These are phyloP conservation scores for Endocarpon pusillum DNA, from an alignment of 495 filamentous ascomycete species.

Conservation along the genomic window DNA sequence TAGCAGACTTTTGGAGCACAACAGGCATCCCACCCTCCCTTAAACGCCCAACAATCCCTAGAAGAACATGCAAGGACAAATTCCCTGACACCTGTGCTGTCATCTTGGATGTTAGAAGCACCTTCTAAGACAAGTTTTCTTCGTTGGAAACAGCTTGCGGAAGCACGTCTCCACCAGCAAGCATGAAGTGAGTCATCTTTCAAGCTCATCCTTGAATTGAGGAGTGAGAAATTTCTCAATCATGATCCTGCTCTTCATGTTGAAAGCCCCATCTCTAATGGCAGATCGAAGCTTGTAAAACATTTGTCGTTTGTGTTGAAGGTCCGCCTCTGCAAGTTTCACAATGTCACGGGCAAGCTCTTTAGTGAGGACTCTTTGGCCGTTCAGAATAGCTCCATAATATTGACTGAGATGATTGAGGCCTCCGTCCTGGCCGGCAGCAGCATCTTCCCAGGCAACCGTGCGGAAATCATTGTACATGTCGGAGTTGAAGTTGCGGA, in stretches of 20 bases:
- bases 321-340: conserved; percentile 27
- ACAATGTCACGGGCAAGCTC: conserved; percentile 36
- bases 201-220: conserved; percentile 24
- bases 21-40: too few relatives aligned
- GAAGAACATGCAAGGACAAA: too few relatives aligned
- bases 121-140: too few relatives aligned
- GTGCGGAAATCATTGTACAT: conserved; percentile 71
- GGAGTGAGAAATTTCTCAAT: conserved; percentile 27
- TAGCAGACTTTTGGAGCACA: too few relatives aligned
- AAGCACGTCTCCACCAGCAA: too few relatives aligned
- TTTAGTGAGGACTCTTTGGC: conserved; percentile 29
- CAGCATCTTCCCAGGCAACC: conserved; percentile 49
- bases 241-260: conserved; percentile 38
- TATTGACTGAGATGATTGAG: conserved; percentile 39
- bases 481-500: conserved; percentile 53
- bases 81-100: too few relatives aligned
- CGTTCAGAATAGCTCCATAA: conserved; percentile 36
- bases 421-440: conserved; percentile 30
- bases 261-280: conserved; percentile 36
- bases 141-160: too few relatives aligned
- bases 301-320: conserved; percentile 19
- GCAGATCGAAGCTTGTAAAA: conserved; percentile 32
- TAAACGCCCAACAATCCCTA: too few relatives aligned
- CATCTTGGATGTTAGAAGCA: too few relatives aligned
- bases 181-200: conserved; percentile 25